Base-by-base conservation (phyloP, 495 filamentous ascomycete species). In the Letharia lupina region DNA sequence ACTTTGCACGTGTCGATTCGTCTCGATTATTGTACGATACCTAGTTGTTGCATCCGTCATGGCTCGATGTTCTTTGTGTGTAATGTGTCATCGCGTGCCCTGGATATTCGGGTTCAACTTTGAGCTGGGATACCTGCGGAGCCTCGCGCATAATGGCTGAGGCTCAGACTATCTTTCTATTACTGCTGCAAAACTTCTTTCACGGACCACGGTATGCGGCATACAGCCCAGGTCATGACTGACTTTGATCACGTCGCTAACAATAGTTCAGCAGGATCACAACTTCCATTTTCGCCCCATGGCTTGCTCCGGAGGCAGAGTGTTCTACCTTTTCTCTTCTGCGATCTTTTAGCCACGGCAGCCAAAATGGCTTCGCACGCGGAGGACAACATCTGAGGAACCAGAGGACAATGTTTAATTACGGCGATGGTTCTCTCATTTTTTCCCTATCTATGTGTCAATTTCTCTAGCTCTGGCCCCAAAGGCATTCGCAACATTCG, bases 21-120 rank as follows among this genome's bases (percentile, higher is more conserved):
- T 18, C 44, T 45, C 44, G 16, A 18, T 33, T 44, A 31, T 31
- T 20, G 23, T 50, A 13, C 15, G 61, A 3, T 42, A 41, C 15
- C 4, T n/a, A 28, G 20, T 41, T 12, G 4, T 9, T 33, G 11
- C 48, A 9, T 28, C 41, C 16, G 2, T 44, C 0, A 33, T 44
- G 11, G 4, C 1, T 31, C 41, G 20, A 61, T 54, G 15, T 50
- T 16, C 56, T 64, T 41, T 31, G 48, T 41, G 40, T 41, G 40
- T 56, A 45, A 28, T 50, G 56, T 65, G 57, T 50, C 56, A 61
- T 65, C 40, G 63, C 23, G 48, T 13, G 48, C 48, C 56, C 64
- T 60, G 56, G 56, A 65, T 60, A 50, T 65, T 52, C 57, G 45
- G 44, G 31, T 48, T 60, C 44, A 48, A 18, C 57, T 35, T 35